These are phyloP conservation scores for Aureoboletus auriporus DNA, from an alignment of 768 basidiomycete species.

Conservation along the genomic window DNA sequence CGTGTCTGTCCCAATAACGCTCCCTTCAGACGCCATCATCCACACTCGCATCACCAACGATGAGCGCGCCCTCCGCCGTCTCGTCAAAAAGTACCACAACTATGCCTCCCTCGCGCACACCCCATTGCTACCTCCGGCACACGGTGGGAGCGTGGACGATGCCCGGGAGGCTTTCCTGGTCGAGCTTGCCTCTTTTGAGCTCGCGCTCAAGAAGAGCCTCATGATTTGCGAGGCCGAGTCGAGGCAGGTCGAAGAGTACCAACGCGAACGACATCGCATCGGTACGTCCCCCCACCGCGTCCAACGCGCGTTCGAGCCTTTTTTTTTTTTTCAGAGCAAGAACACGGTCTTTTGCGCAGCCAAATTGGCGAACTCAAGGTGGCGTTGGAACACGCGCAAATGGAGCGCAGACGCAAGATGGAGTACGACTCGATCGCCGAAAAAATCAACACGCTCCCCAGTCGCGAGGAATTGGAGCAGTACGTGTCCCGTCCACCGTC, in stretches of 20 bases:
- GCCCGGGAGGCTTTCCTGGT: conserved; percentile 76
- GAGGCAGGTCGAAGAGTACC: conserved; percentile 81
- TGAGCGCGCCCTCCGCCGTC: conserved; percentile 70
- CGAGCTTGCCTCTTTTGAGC: conserved; percentile 72
- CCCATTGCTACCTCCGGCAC: conserved; percentile 34
- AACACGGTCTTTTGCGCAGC: conserved; percentile 59
- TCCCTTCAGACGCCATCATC: conserved; percentile 64
- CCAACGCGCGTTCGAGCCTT: too few species aligned
- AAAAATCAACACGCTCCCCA: conserved; percentile 75
- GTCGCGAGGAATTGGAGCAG: conserved; percentile 73
- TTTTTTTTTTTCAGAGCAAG: conserved; percentile 46
- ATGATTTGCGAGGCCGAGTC: conserved; percentile 87
- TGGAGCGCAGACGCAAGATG: conserved; percentile 71
- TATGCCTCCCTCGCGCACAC: conserved; percentile 59
- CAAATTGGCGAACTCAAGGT: conserved; percentile 80
- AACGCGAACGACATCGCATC: conserved; percentile 65
- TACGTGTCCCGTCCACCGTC: conserved; percentile 37
- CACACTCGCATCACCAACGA: conserved; percentile 80
- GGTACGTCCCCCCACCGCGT: conserved; percentile 42
- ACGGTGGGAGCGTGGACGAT: conserved; percentile 49
- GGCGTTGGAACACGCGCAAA: conserved; percentile 73
- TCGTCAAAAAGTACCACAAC: conserved; percentile 78
- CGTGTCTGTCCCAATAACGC: conserved; percentile 8
- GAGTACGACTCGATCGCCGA: conserved; percentile 85
- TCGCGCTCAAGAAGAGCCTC: conserved; percentile 69